Evolutionary conservation across 345 rosid genomes (phyloP).

Genomic region (Geranium brycei): DNA sequence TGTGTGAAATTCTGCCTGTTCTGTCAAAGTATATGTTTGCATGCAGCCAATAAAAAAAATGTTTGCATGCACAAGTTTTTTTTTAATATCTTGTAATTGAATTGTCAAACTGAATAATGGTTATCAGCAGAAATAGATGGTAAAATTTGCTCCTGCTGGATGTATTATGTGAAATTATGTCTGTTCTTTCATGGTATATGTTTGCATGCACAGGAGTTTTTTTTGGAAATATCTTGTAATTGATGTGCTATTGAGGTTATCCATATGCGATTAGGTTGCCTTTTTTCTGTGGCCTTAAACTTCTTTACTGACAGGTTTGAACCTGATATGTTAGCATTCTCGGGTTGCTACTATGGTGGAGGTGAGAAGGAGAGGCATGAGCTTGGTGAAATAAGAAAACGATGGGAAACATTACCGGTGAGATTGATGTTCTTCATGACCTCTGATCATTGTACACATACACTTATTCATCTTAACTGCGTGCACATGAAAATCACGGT

Average conservation of each 20-base stretch:
- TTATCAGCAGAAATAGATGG: neutral
- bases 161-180: too few relatives aligned
- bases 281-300: neutral
- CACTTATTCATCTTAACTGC: neutral
- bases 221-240: too few relatives aligned
- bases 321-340: conserved; percentile 90
- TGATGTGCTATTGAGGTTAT: too few relatives aligned
- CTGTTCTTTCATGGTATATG: too few relatives aligned
- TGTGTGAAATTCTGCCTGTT: too few relatives aligned
- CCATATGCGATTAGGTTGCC: neutral
- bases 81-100: neutral
- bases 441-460: neutral
- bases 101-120: neutral
- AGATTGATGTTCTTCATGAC: conserved; percentile 22
- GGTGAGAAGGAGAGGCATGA: conserved; percentile 74
- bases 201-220: too few relatives aligned
- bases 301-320: conserved; percentile 44
- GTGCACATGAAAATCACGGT: neutral
- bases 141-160: too few relatives aligned
- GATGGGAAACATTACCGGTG: conserved; percentile 89
- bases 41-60: too few relatives aligned
- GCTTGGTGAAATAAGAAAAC: conserved; percentile 74
- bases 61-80: too few relatives aligned
- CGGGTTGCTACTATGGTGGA: conserved; percentile 90
- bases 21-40: too few relatives aligned